Conservation (phyloP, 345 rosid genomes). For the Populus simonii region DNA sequence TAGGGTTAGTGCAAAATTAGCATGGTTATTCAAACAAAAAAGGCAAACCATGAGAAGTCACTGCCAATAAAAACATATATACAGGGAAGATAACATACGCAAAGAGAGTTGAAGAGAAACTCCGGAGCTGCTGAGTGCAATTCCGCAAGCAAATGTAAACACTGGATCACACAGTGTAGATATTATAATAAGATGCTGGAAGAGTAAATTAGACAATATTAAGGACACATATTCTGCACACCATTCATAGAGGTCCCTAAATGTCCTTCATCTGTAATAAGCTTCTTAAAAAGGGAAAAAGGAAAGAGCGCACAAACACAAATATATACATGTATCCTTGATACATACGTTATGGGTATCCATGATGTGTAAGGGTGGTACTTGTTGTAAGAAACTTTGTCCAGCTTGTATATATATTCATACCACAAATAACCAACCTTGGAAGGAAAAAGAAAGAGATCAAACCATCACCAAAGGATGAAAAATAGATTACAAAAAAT, state of each 20-base stretch:
- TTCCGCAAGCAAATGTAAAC: slow-evolving; percentile 92
- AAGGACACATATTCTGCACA: background rate
- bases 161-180: slow-evolving; percentile 40
- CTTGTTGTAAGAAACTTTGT: slow-evolving; percentile 86
- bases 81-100: slow-evolving; percentile 51
- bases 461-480: slow-evolving; percentile 4
- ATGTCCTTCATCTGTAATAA: background rate
- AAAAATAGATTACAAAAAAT: slow-evolving; percentile 7
- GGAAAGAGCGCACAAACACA: background rate
- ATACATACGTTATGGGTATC: slow-evolving; percentile 95
- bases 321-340: background rate
- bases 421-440: slow-evolving; percentile 96
- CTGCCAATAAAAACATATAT: background rate
- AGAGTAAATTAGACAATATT: background rate
- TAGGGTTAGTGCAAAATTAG: slow-evolving; percentile 16
- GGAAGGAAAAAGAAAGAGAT: slow-evolving; percentile 12
- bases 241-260: background rate
- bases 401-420: slow-evolving; percentile 86
- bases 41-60: background rate
- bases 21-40: background rate
- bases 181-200: slow-evolving; percentile 11
- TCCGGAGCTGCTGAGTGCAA: slow-evolving; percentile 78
- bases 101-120: slow-evolving; percentile 68
- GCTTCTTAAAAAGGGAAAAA: background rate
- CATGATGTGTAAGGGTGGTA: slow-evolving; percentile 97